Evolutionary conservation across 441 rosid species (phyloP).

Genomic region (Omphalea diandra): DNA sequence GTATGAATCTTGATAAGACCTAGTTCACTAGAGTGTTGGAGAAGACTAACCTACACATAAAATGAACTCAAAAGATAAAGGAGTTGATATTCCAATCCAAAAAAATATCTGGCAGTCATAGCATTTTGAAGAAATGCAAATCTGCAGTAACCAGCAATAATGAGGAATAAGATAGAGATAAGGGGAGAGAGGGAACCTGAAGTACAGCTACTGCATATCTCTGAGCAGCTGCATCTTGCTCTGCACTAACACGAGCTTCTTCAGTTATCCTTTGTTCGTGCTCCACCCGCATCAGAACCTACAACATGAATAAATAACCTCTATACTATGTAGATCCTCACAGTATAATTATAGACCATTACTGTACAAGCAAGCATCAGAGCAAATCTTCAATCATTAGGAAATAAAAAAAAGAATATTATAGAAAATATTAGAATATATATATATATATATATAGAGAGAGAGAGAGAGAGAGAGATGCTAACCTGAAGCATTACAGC

Average conservation of each 20-base stretch:
- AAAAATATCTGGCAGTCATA: not conserved
- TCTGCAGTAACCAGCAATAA: not conserved
- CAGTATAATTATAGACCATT: slow-evolving; percentile 11
- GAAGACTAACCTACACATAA: not conserved
- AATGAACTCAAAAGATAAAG: not conserved
- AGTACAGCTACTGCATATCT: slow-evolving; percentile 75
- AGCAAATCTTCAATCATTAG: slow-evolving; percentile 9
- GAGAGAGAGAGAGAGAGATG: too few species aligned
- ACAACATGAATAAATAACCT: slow-evolving; percentile 18
- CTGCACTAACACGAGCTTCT: slow-evolving; percentile 92
- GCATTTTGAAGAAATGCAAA: not conserved
- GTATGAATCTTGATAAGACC: slow-evolving; percentile 8
- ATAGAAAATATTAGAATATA: not conserved
- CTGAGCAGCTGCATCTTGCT: slow-evolving; percentile 93
- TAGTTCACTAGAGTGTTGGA: not conserved
- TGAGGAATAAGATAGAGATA: slow-evolving; percentile 5
- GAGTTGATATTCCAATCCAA: slow-evolving; percentile 4
- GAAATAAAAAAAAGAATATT: slow-evolving; percentile 16
- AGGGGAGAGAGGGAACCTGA: slow-evolving; percentile 45
- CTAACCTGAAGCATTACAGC: slow-evolving; percentile 91
- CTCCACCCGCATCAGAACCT: slow-evolving; percentile 98
- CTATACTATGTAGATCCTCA: slow-evolving; percentile 14
- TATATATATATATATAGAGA: too few species aligned
- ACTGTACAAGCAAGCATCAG: slow-evolving; percentile 3
- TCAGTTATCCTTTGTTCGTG: slow-evolving; percentile 97